phyloP scores from a whole-genome alignment of 1,284 basidiomycete genomes.

The Sanghuangporus baumii region DNA sequence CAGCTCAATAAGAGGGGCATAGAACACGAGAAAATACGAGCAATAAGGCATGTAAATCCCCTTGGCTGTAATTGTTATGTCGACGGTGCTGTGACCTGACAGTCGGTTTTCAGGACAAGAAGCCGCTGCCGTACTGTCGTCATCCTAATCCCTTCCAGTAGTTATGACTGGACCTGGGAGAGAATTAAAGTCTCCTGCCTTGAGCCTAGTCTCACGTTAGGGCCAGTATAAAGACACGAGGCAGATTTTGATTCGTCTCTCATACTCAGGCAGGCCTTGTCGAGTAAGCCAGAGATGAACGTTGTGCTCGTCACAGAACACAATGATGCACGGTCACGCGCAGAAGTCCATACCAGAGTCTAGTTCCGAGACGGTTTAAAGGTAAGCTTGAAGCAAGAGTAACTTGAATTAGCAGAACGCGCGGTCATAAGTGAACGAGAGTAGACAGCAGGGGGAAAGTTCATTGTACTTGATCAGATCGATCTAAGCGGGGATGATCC shows the following conservation, averaged over 20 bases:
- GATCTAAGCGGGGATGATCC: no score
- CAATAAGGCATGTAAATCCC: conserved; percentile 91
- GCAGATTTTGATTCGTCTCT: conserved; percentile 61
- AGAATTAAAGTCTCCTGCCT: conserved; percentile 85
- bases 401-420: no score
- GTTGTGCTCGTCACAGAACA: conserved; percentile 73
- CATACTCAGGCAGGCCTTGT: conserved; percentile 79
- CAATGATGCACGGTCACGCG: conserved; percentile 35
- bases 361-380: not conserved
- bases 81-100: conserved; percentile 79
- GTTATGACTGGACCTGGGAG: conserved; percentile 72
- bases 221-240: not conserved
- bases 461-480: no score
- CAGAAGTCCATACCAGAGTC: not conserved
- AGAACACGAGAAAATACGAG: conserved; percentile 32
- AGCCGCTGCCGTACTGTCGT: conserved; percentile 84
- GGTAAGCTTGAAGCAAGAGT: no score
- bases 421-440: no score
- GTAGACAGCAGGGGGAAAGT: no score
- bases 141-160: conserved; percentile 81
- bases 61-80: conserved; percentile 75
- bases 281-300: conserved; percentile 66
- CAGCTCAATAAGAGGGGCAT: no score
- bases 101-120: conserved; percentile 84
- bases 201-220: conserved; percentile 28